Evolutionary conservation across 1,284 basidiomycete genomes (phyloP).

Genomic region (Fomitopsis schrenkii): DNA sequence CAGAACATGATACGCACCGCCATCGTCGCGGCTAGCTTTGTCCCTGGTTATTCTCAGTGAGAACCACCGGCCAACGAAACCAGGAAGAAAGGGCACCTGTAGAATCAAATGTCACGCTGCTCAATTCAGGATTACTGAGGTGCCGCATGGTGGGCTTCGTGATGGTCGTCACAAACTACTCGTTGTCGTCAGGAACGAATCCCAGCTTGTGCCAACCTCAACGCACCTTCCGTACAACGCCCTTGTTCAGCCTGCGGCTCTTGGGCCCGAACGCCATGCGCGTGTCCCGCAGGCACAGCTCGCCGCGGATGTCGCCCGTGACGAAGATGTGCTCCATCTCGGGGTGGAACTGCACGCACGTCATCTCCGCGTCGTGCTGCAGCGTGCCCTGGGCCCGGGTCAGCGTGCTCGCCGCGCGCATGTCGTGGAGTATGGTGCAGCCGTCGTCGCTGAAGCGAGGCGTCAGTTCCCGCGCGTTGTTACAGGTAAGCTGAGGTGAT

Average conservation of each 20-base stretch:
- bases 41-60: constrained; percentile 36
- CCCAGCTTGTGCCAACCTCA: not conserved
- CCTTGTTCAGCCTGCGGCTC: constrained; percentile 38
- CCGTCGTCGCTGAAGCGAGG: constrained; percentile 56
- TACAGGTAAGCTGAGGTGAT: not conserved
- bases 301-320: constrained; percentile 53
- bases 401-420: constrained; percentile 30
- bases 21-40: constrained; percentile 57
- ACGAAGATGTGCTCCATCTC: constrained; percentile 61
- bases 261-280: constrained; percentile 69
- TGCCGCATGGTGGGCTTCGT: constrained; percentile 35
- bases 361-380: constrained; percentile 50
- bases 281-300: constrained; percentile 64
- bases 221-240: constrained; percentile 48
- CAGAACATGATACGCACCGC: constrained; percentile 39
- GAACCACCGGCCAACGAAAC: not conserved
- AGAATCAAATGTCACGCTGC: constrained; percentile 61
- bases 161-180: constrained; percentile 64
- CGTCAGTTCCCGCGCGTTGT: not conserved
- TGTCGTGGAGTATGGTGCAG: constrained; percentile 55
- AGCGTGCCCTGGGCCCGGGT: constrained; percentile 44
- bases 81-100: constrained; percentile 41
- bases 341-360: constrained; percentile 62
- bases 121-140: constrained; percentile 57
- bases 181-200: not conserved